Evolutionary conservation across 2,329 filamentous ascomycete genomes (phyloP).

Genomic region (Epichloe brachyelytri): DNA sequence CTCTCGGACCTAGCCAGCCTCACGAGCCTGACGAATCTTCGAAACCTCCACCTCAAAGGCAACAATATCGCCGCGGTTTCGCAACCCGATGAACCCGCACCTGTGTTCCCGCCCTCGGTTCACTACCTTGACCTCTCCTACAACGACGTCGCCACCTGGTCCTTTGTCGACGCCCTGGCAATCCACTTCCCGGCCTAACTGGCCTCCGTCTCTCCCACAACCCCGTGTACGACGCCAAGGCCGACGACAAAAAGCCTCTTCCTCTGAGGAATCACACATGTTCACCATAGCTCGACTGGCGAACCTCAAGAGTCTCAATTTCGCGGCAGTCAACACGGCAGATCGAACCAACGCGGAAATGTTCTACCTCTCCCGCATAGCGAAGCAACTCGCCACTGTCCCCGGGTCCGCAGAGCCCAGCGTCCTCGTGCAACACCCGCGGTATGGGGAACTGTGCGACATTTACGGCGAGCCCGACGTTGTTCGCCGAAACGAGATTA

Average conservation of each 20-base stretch:
- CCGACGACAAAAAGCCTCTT: slow-evolving; percentile 30
- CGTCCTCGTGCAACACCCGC: slow-evolving; percentile 52
- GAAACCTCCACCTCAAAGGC: slow-evolving; percentile 58
- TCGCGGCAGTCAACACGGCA: slow-evolving; percentile 53
- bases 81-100: slow-evolving; percentile 13
- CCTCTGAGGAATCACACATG: slow-evolving; percentile 77
- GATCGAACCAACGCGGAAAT: slow-evolving; percentile 83
- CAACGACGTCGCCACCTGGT: slow-evolving; percentile 58
- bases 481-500: slow-evolving; percentile 41
- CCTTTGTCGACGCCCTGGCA: slow-evolving; percentile 58
- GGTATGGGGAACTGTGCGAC: slow-evolving; percentile 62
- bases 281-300: slow-evolving; percentile 66
- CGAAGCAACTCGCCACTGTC: slow-evolving; percentile 54
- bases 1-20: slow-evolving; percentile 46
- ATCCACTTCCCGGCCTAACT: slow-evolving; percentile 53
- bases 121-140: slow-evolving; percentile 61
- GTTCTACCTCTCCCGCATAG: slow-evolving; percentile 82
- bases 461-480: slow-evolving; percentile 62
- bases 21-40: slow-evolving; percentile 34
- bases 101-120: slow-evolving; percentile 41
- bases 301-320: slow-evolving; percentile 57
- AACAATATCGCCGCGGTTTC: slow-evolving; percentile 49
- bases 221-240: slow-evolving; percentile 56
- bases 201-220: slow-evolving; percentile 76
- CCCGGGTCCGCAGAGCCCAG: slow-evolving; percentile 37